Evolutionary conservation across 2,329 filamentous ascomycete genomes (phyloP).

Genomic region (Exserohilum turcica): DNA sequence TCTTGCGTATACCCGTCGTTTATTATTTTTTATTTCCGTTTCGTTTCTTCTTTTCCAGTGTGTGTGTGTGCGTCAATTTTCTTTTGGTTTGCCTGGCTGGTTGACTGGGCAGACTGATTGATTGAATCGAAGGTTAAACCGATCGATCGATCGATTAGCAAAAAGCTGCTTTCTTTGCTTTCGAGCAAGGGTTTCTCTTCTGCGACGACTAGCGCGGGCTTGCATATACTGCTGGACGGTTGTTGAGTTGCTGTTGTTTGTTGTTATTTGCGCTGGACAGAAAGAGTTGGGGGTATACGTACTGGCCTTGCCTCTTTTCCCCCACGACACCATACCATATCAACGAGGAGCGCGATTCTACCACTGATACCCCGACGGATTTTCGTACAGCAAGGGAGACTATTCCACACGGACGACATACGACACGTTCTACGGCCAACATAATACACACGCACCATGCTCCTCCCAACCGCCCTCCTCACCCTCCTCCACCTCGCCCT

Average conservation of each 20-base stretch:
- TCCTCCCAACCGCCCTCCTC: slow-evolving; percentile 30
- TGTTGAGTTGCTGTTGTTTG: no score
- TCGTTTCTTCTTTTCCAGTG: background rate
- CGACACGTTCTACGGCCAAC: background rate
- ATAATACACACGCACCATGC: slow-evolving; percentile 15
- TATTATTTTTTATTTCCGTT: no score
- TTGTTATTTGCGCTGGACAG: background rate
- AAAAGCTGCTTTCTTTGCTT: no score
- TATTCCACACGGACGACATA: background rate
- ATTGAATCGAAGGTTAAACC: no score
- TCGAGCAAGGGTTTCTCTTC: no score
- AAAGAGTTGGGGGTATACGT: background rate
- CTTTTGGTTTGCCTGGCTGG: background rate
- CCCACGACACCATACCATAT: background rate
- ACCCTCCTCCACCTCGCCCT: slow-evolving; percentile 28
- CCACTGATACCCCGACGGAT: no score
- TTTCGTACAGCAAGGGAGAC: no score
- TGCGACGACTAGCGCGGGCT: background rate
- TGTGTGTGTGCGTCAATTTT: background rate
- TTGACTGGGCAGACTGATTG: no score
- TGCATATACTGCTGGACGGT: background rate
- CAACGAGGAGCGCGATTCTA: background rate
- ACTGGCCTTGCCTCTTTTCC: no score
- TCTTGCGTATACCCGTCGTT: no score
- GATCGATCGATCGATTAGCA: no score